Evolutionary conservation across 1,284 basidiomycete genomes (phyloP), one percentile per base, ranked within the genome.

Genomic region (Ceratobasidium sp.): DNA sequence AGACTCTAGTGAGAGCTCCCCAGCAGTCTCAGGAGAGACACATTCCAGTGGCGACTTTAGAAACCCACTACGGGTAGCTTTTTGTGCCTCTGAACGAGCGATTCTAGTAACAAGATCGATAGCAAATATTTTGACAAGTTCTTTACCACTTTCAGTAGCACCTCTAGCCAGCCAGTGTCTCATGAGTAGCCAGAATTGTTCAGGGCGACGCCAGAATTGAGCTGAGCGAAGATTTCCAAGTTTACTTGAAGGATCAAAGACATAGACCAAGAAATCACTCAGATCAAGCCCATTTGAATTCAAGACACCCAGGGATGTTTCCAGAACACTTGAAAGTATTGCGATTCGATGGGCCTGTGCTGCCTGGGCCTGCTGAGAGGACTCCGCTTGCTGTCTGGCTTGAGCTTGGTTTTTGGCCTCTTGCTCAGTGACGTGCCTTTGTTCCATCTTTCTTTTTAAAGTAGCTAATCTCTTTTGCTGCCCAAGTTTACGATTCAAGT

Each of bases 101-200:
- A 38, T 18, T 28, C 38, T 8, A 16, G 23, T 18, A 8, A 61
- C 58, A 23, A 43, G n/a, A 21, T 38, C 58, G n/a, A 61, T 43
- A n/a, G 58, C 38, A 61, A 61, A 61, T 13, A 14, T 38, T 28
- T 61, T 38, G 7, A 61, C 58, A 18, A 61, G n/a, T 44, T 61
- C 9, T 18, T 5, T n/a, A 21, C 58, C 58, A 44, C 38, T 44
- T 18, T 46, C 35, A 16, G 58, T 61, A 21, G 35, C 32, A 8
- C 41, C 14, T 28, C 16, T n/a, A 7, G 38, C n/a, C 30, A 46
- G 18, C 58, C 58, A 61, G 43, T 44, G 58, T 21, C 41, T 21
- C 38, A 44, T 61, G n/a, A 61, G 58, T 18, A 43, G 16, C 18
- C 18, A 18, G 38, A 61, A 61, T 16, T 43, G 18, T 5, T 61